These are phyloP conservation scores for Oldenlandia corymbosa DNA, from an alignment of 257 asterid genomes.

Conservation along the genomic window DNA sequence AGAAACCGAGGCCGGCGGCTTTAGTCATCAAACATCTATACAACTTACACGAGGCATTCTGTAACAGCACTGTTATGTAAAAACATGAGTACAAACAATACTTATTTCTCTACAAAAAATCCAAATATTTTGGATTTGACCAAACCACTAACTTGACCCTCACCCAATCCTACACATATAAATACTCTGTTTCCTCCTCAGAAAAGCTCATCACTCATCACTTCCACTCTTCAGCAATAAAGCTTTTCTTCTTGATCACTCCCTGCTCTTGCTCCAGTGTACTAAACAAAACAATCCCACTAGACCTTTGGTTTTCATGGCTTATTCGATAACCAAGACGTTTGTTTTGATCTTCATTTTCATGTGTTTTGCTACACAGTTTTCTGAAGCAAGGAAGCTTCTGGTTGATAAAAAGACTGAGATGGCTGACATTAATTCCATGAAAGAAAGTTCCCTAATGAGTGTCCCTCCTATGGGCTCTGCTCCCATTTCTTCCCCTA, in stretches of 20 bases:
- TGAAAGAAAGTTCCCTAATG: not conserved
- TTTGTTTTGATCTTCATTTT: conserved; percentile 14
- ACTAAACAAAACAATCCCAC: not conserved
- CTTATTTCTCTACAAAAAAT: not conserved
- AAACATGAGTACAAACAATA: conserved; percentile 3
- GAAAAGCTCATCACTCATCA: not conserved
- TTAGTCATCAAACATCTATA: conserved; percentile 18
- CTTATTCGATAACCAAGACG: not conserved
- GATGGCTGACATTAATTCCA: conserved; percentile 5
- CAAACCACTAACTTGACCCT: conserved; percentile 14
- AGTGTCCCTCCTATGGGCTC: conserved; percentile 21
- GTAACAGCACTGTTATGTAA: not conserved
- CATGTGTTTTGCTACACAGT: conserved; percentile 15
- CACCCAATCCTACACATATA: conserved; percentile 1
- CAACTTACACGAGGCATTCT: conserved; percentile 26
- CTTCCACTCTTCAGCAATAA: not conserved
- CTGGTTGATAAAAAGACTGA: conserved; percentile 9
- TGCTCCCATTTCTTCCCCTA: conserved; percentile 22
- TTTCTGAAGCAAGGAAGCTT: conserved; percentile 26
- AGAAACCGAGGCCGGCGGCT: conserved; percentile 29
- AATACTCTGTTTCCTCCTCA: not conserved
- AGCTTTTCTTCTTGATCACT: not conserved
- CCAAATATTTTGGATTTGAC: conserved; percentile 13
- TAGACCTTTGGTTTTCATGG: conserved; percentile 18
- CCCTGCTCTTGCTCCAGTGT: not conserved